Base-by-base conservation (phyloP, 2,329 filamentous ascomycete species). In the Xenosphaeropsis pyriputrescens region DNA sequence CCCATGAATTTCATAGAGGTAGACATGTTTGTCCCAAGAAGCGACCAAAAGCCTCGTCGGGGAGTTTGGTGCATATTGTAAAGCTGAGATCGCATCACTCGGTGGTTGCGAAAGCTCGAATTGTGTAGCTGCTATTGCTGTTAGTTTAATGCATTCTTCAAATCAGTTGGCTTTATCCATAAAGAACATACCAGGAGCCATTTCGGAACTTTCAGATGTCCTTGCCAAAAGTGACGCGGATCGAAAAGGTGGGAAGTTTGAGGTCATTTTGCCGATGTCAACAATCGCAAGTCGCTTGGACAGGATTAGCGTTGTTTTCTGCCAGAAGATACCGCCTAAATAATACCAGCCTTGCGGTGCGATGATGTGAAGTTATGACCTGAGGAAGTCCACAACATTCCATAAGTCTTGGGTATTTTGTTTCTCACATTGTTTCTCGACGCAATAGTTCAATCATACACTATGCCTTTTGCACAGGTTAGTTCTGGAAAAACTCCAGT, bases 21-120 rank as follows among this genome's bases (percentile, higher is more conserved):
- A 93, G 39, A 93, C 75, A 56, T 85, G 75, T 59, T 79, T 85
- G 61, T 96, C 89, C 91, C 91, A 98, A 39, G 86, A 94, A 9
- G 88, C 81, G 49, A 89, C 88, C n/a, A 93, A 73, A 29, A 98
- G 70, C 49, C 78, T 80, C 38, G 69, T 75, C 3, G 79, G 70
- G n/a, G 78, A 75, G 43, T 70, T 64, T 29, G 85, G 83, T 46
- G 88, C 85, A 67, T 93, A 98, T 53, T 76, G 76, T 52, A 96
- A 66, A 17, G 85, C 70, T 35, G 89, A 93, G 51, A 96, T 81
- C 50, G 82, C 84, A 61, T 98, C 91, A 48, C 71, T 72, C 9
- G 91, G 91, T 34, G 86, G 79, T 50, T 85, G 75, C 43, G 77
- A 70, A 53, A 95, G 72, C 60, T 91, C 81, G 62, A 84, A 88